Base-by-base conservation (phyloP, 345 rosid genomes). In the Rhizophora mangle region DNA sequence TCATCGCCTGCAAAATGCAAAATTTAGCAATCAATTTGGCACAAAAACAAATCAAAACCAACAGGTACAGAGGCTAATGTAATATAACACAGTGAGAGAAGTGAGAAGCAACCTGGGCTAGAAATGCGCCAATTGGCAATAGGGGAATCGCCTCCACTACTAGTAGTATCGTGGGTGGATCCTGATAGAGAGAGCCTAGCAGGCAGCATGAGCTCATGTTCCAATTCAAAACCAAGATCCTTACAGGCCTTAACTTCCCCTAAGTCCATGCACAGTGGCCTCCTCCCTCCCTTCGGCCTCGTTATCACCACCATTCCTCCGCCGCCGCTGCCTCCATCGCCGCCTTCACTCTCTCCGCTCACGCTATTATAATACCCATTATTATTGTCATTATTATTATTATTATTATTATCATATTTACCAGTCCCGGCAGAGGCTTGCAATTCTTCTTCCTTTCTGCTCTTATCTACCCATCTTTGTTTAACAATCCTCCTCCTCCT, bases 41-140 rank as follows among this genome's bases (percentile, higher is more conserved):
- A 18, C 36, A 21, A 56, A 56, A 24, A 24, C 8, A n/a, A 10
- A 22, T n/a, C 22, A 8, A 0, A 52, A 10, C 24, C 29, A 11
- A 49, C 20, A 18, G 8, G 10, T n/a, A 26, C n/a, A 19, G 21
- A 6, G 64, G 67, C 2, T 27, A 0, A 1, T 2, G 16, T 13
- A 19, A 39, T 24, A 39, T 21, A 37, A 3, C 43, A 37, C 11
- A 0, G 3, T 2, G 43, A 37, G 15, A 37, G 46, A 39, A 39
- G 15, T 13, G 49, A 11, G 49, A 43, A 13, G 49, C 15, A 56
- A 91, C 99, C 99, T 56, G 99, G 99, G 74, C 92, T 83, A 0
- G 97, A 92, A 72, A 95, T 95, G 71, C 92, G 93, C 90, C 92
- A 93, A 68, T 85, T 86, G 64, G 94, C 76, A n/a, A 89, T 85